Percentiles rank a stretch among this genome's conserved stretches.
Conservation (phyloP, 306 rosid species). For the Quercus rubra region DNA sequence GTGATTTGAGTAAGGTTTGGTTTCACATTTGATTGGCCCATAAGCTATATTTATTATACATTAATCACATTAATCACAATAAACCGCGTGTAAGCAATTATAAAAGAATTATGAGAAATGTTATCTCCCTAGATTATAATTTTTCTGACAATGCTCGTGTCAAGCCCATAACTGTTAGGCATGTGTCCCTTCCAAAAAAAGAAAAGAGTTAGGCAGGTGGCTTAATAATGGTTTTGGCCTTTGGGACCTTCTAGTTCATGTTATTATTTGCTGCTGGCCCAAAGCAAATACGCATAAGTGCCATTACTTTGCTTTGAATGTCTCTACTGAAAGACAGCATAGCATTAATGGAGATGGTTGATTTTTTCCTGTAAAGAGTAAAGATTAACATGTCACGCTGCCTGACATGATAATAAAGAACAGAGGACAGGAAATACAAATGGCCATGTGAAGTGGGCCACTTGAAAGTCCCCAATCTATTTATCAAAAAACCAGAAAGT, state of each 20-base stretch:
- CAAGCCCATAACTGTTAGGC: too few species aligned
- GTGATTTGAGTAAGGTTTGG: too few species aligned
- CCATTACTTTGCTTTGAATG: background rate
- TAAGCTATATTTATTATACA: too few species aligned
- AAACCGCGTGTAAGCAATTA: too few species aligned
- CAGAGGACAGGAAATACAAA: background rate
- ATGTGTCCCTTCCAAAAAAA: too few species aligned
- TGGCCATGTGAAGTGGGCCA: background rate
- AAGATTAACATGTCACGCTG: background rate
- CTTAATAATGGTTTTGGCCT: too few species aligned
- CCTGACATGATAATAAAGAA: background rate
- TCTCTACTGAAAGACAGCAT: background rate
- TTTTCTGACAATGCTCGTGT: too few species aligned
- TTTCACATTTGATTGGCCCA: too few species aligned
- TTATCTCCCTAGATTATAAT: too few species aligned
- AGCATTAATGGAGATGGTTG: background rate
- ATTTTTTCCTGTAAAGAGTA: background rate
- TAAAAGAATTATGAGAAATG: too few species aligned
- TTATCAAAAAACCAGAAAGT: background rate
- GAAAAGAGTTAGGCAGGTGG: too few species aligned
- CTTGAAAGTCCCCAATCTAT: background rate
- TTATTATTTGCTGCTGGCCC: background rate
- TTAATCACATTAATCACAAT: too few species aligned
- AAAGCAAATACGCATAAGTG: background rate
- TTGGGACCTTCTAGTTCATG: background rate